Conservation (phyloP, 768 basidiomycete genomes). For the Hypholoma fasciculare region DNA sequence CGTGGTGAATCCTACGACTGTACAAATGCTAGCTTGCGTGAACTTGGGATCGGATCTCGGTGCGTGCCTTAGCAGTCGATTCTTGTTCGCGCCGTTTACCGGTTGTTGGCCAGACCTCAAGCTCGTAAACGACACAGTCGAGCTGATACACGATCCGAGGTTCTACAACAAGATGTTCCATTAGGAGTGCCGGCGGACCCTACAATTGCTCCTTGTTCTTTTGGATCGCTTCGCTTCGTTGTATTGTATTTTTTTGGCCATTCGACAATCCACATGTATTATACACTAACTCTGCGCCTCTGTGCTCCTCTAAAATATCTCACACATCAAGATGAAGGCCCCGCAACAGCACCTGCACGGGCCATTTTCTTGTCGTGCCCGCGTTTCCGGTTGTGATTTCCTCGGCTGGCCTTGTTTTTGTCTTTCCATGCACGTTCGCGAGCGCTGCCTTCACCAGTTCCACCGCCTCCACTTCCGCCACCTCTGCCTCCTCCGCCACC, state of each 20-base stretch:
- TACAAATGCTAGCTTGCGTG: conserved; percentile 56
- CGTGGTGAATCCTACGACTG: conserved; percentile 51
- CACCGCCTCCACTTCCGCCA: conserved; percentile 39
- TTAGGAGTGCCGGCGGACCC: neutral
- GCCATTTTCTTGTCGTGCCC: conserved; percentile 92
- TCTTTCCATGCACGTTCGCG: conserved; percentile 73
- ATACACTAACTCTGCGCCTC: no score
- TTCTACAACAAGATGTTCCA: conserved; percentile 51
- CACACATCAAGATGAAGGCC: conserved; percentile 11
- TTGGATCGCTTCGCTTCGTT: no score
- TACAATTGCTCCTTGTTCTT: no score
- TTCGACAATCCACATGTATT: no score
- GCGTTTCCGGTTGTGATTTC: conserved; percentile 74
- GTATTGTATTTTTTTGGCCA: no score
- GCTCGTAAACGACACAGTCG: conserved; percentile 60
- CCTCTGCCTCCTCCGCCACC: conserved; percentile 22
- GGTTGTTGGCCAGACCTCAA: conserved; percentile 44
- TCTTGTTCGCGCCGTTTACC: neutral
- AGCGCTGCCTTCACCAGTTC: conserved; percentile 40
- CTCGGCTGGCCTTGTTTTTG: conserved; percentile 72
- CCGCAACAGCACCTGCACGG: conserved; percentile 47
- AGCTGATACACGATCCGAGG: conserved; percentile 58
- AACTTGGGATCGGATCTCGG: conserved; percentile 65
- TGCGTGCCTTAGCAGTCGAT: conserved; percentile 30
- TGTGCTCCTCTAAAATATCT: no score